Base-by-base conservation (phyloP, 108 stramenopile genomes). In the Skeletonema marinoi region DNA sequence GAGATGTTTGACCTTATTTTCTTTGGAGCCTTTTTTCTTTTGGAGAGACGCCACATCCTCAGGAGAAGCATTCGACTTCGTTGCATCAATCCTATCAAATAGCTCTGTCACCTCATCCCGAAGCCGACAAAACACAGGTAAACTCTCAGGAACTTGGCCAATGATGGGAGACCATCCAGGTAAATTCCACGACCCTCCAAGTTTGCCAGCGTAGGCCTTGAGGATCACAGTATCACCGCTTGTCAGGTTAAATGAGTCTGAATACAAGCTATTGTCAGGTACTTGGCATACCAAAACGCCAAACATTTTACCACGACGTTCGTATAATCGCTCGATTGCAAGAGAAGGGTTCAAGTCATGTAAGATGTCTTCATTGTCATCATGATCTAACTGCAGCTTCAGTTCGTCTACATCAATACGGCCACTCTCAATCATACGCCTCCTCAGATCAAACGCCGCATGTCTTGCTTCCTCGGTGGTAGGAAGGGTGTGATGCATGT, bases 141-240 rank as follows among this genome's bases (percentile, higher is more conserved):
- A 29, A 60, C 44, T 63, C 62, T 63, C 61, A 9, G 71, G 71
- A 32, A 30, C 60, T 41, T 42, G 38, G 30, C 71, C 71, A 44
- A 73, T 44, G 13, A 63, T 63, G 2, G 71, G 71, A 16, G 71
- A 21, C 71, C 71, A 73, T 61, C 71, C 71, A 42, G 62, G 71
- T 16, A 73, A 61, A 31, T 44, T 73, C 71, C 71, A 73, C 29
- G 19, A 30, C 2, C 71, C 71, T 29, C 61, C 61, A 7, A 73
- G 71, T 32, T 73, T 73, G 30, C 71, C 71, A 16, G 71, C 60
- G n/a, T 44, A 73, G n/a, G 71, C 71, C 61, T 63, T 73, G 35
- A 71, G 70, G 0, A 71, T 35, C 3, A 71, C 70, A 10, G 39
- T 41, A 32, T 35, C 68, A 50, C 50, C 68, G 50, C 9, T 35